A percentile compares a stretch with the other conserved stretches of the same genome.
Conservation (phyloP, 768 basidiomycete species). For the Pisolithus tinctorius region DNA sequence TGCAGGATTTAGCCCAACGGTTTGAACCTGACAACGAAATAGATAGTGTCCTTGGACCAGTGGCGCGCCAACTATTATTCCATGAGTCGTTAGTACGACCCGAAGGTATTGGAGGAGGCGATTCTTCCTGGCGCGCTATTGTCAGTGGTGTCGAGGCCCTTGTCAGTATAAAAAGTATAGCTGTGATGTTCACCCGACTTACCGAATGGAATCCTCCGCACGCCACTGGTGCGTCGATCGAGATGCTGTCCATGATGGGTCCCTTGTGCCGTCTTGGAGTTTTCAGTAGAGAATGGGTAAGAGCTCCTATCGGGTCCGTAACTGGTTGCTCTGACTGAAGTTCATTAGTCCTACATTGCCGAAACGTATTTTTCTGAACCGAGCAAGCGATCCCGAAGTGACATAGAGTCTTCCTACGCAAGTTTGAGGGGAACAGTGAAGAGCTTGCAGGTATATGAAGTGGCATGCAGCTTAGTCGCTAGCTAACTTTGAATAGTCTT, state of each 20-base stretch:
- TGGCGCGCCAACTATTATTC: conserved; percentile 55
- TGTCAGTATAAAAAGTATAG: conserved; percentile 76
- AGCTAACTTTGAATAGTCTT: conserved; percentile 28
- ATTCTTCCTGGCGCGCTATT: conserved; percentile 82
- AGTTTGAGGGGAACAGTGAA: conserved; percentile 84
- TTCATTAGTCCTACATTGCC: conserved; percentile 61
- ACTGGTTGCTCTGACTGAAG: conserved; percentile 2
- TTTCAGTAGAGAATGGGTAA: conserved; percentile 86
- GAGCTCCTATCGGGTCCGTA: conserved; percentile 13
- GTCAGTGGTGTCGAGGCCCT: conserved; percentile 76
- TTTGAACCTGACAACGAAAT: conserved; percentile 79
- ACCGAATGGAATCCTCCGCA: conserved; percentile 63
- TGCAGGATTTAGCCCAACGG: conserved; percentile 75
- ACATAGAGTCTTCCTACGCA: conserved; percentile 76
- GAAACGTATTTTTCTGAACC: conserved; percentile 82
- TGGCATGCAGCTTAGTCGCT: neutral
- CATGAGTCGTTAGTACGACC: conserved; percentile 57
- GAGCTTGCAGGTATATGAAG: conserved; percentile 61
- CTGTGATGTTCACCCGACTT: conserved; percentile 70
- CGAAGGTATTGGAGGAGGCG: conserved; percentile 66
- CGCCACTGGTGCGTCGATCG: conserved; percentile 56
- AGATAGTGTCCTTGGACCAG: conserved; percentile 70
- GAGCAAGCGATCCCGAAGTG: conserved; percentile 62
- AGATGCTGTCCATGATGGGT: conserved; percentile 67
- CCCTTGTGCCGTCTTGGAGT: conserved; percentile 79